Conservation (phyloP, 139 green algal genomes). For the Chlorella sp. region DNA sequence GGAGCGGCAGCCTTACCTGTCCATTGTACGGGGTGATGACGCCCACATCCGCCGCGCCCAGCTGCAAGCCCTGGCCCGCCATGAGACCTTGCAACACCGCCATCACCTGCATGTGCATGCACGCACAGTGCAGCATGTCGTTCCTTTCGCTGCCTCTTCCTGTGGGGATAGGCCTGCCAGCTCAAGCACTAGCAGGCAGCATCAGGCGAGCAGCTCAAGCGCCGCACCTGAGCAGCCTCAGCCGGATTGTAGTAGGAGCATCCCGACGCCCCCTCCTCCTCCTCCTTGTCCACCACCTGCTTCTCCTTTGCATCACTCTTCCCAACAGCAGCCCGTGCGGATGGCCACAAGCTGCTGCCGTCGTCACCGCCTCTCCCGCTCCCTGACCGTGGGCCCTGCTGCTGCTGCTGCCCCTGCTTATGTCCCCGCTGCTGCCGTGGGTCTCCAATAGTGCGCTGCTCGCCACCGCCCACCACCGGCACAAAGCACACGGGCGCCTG, state of each 20-base stretch:
- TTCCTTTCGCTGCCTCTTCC: too few species aligned
- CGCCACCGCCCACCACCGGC: neutral
- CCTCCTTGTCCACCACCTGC: neutral
- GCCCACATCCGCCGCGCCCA: constrained; percentile 33
- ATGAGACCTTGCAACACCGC: constrained; percentile 23
- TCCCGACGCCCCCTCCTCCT: neutral
- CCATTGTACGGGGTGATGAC: constrained; percentile 63
- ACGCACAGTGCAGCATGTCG: too few species aligned
- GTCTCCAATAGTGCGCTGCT: neutral
- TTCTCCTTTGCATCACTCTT: too few species aligned
- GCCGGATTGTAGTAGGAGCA: constrained; percentile 37
- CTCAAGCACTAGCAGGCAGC: too few species aligned
- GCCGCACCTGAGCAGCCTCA: constrained; percentile 38
- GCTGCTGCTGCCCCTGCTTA: constrained; percentile 8
- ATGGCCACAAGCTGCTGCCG: too few species aligned
- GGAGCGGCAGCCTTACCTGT: too few species aligned
- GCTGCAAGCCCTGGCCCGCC: neutral
- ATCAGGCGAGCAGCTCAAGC: too few species aligned
- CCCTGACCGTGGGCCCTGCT: too few species aligned
- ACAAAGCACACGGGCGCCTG: constrained; percentile 21
- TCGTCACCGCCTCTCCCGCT: too few species aligned
- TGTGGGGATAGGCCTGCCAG: too few species aligned
- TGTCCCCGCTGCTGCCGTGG: constrained; percentile 1
- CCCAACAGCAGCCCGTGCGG: too few species aligned
- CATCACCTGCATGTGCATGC: constrained; percentile 21